Base-by-base conservation (phyloP, 495 filamentous ascomycete genomes). In the Xylaria venustula region DNA sequence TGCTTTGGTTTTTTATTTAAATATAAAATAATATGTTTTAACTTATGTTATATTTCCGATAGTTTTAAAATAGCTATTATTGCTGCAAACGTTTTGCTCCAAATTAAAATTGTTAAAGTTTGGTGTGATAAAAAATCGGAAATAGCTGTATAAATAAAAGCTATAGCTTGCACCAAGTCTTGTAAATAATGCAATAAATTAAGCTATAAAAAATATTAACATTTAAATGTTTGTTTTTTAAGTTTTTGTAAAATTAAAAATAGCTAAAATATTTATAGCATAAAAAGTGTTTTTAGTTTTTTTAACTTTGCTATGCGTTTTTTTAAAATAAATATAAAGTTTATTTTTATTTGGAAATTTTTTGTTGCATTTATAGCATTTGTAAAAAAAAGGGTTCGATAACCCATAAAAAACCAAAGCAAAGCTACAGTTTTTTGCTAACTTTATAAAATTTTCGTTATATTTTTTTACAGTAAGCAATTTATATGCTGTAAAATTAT, bases 191-290 rank as follows among this genome's bases (percentile, higher is more conserved):
- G 20, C 5, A 17, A 46, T 46, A 17, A n/a, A 6, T 6, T 46
- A 17, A 46, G 15, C 15, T 46, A 46, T 46, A 46, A 46, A 46
- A 46, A 17, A 22, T 7, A 46, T 17, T 17, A 5, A 17, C 15
- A 4, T 46, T 46, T 17, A 46, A 6, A 54, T 66, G 70, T 72
- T 71, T 45, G 15, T n/a, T 45, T 60, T 54, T 54, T 60, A 68
- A 34, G 11, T n/a, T n/a, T n/a, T n/a, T n/a, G 11, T 34, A 45
- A 49, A 68, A 67, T 62, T 47, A 71, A 56, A 23, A 44, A 34
- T 26, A 17, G 56, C 15, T 61, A 28, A 22, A 22, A 32, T 50
- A 23, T 40, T 30, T 44, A 41, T 54, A 23, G 32, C 36, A 32
- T 40, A 15, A 12, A 19, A 30, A 42, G 41, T 48, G 42, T 30